Conservation (phyloP, 768 basidiomycete genomes). For the Termitomyces sp. region DNA sequence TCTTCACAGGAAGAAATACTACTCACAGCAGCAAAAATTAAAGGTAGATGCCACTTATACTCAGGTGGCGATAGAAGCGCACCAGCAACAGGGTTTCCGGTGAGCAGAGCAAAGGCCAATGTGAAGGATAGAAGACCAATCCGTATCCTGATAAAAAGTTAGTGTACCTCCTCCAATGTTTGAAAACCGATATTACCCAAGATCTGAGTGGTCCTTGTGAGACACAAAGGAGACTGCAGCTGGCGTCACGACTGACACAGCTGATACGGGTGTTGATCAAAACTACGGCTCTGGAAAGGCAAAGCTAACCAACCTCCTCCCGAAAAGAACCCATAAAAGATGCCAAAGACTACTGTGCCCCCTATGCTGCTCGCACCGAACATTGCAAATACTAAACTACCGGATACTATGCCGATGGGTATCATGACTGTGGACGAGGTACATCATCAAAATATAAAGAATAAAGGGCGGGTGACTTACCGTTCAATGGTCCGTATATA, state of each 20-base stretch:
- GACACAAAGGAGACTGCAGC: conserved; percentile 35
- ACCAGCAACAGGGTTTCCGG: conserved; percentile 51
- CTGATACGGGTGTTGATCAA: conserved; percentile 18
- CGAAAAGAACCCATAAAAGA: conserved; percentile 54
- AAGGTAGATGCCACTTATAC: conserved; percentile 36
- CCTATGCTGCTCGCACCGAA: conserved; percentile 39
- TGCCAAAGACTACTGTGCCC: conserved; percentile 40
- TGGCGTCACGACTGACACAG: conserved; percentile 36
- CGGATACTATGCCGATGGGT: conserved; percentile 35
- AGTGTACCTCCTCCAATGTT: background rate
- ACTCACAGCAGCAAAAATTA: conserved; percentile 43
- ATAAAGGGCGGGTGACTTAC: conserved; percentile 20
- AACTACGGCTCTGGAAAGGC: background rate
- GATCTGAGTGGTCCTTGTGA: conserved; percentile 38
- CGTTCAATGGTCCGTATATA: conserved; percentile 44
- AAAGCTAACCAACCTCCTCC: conserved; percentile 39
- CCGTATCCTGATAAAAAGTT: conserved; percentile 28
- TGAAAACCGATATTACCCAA: conserved; percentile 30
- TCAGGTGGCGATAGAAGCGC: conserved; percentile 38
- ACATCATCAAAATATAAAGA: background rate
- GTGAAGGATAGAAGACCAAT: conserved; percentile 43
- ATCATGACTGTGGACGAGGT: conserved; percentile 33
- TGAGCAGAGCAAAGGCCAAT: conserved; percentile 40
- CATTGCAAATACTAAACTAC: conserved; percentile 45
- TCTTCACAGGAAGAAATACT: background rate